Percentiles rank a stretch among this genome's conserved stretches.
These are phyloP conservation scores for Verticillium zaregamsianum DNA, from an alignment of 2,329 filamentous ascomycete genomes.

Conservation along the genomic window DNA sequence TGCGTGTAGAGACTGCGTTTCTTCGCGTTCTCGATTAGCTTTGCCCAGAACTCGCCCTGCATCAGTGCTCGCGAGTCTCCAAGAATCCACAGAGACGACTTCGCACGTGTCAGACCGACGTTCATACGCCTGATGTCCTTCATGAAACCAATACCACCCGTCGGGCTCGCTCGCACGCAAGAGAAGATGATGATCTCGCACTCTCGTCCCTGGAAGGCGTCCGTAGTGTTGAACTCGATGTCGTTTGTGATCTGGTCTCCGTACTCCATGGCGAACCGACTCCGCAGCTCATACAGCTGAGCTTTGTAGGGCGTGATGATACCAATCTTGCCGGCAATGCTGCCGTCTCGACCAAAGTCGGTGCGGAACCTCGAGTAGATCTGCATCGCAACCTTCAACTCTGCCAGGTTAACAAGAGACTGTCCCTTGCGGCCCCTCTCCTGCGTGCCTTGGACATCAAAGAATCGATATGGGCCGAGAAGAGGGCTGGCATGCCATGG, in stretches of 20 bases:
- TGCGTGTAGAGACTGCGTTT: slow-evolving; percentile 71
- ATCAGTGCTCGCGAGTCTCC: slow-evolving; percentile 84
- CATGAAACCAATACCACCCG: slow-evolving; percentile 96
- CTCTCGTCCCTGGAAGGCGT: slow-evolving; percentile 95
- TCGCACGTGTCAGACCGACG: slow-evolving; percentile 92
- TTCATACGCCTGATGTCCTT: slow-evolving; percentile 99
- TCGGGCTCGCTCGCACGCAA: slow-evolving; percentile 89
- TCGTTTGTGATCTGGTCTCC: slow-evolving; percentile 70
- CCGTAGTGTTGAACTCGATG: slow-evolving; percentile 98
- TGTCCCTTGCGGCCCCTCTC: slow-evolving; percentile 76
- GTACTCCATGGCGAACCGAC: slow-evolving; percentile 67
- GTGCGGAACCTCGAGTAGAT: slow-evolving; percentile 75
- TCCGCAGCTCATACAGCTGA: slow-evolving; percentile 76
- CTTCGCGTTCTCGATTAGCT: slow-evolving; percentile 78
- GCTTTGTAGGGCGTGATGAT: slow-evolving; percentile 99
- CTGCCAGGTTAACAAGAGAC: slow-evolving; percentile 84
- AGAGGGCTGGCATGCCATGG: slow-evolving; percentile 83
- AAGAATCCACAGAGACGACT: slow-evolving; percentile 93
- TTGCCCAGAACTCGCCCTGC: slow-evolving; percentile 87
- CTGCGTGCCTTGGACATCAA: slow-evolving; percentile 88
- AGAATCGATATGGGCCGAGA: slow-evolving; percentile 93
- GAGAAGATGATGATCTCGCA: slow-evolving; percentile 99
- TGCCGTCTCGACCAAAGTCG: slow-evolving; percentile 60
- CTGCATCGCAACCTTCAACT: slow-evolving; percentile 80
- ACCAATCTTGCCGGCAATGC: slow-evolving; percentile 81